phyloP scores from a whole-genome alignment of 2,329 filamentous ascomycete genomes.

The Sarocladium brachiariae region DNA sequence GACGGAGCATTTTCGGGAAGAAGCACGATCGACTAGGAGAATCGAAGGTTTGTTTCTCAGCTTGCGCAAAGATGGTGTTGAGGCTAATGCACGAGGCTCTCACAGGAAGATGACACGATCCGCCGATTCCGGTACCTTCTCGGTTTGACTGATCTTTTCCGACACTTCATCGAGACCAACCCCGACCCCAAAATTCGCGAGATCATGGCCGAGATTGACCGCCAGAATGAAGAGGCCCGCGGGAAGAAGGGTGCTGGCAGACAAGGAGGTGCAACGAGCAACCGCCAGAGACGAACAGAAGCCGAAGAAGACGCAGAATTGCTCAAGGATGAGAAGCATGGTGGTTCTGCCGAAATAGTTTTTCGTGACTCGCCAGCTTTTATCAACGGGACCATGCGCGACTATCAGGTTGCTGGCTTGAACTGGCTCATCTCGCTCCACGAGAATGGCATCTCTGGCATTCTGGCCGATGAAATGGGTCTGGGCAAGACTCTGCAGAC shows the following conservation, averaged over 20 bases:
- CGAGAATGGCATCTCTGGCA: slow-evolving; percentile 97
- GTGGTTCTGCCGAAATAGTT: slow-evolving; percentile 76
- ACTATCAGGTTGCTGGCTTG: slow-evolving; percentile 91
- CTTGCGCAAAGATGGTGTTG: background rate
- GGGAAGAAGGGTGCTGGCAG: slow-evolving; percentile 68
- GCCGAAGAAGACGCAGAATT: slow-evolving; percentile 95
- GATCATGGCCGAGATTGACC: slow-evolving; percentile 90
- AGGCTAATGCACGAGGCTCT: slow-evolving; percentile 8
- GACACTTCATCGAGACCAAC: slow-evolving; percentile 97
- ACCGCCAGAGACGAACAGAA: slow-evolving; percentile 80
- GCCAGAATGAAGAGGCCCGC: slow-evolving; percentile 74
- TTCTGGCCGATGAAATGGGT: slow-evolving; percentile 97
- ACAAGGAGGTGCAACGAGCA: slow-evolving; percentile 75
- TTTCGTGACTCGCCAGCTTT: slow-evolving; percentile 94
- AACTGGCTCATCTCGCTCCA: slow-evolving; percentile 98
- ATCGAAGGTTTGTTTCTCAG: slow-evolving; percentile 61
- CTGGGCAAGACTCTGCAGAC: slow-evolving; percentile 96
- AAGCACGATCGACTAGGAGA: slow-evolving; percentile 90
- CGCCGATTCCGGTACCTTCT: slow-evolving; percentile 90
- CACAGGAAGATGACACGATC: slow-evolving; percentile 87
- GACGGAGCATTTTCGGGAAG: slow-evolving; percentile 87
- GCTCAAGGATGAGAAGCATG: slow-evolving; percentile 79
- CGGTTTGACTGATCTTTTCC: slow-evolving; percentile 91
- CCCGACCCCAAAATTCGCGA: slow-evolving; percentile 91
- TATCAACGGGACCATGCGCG: slow-evolving; percentile 82